Percentiles rank a stretch among this genome's conserved stretches.
Conservation (phyloP, 2,329 filamentous ascomycete genomes). For the Daldinia sp. region DNA sequence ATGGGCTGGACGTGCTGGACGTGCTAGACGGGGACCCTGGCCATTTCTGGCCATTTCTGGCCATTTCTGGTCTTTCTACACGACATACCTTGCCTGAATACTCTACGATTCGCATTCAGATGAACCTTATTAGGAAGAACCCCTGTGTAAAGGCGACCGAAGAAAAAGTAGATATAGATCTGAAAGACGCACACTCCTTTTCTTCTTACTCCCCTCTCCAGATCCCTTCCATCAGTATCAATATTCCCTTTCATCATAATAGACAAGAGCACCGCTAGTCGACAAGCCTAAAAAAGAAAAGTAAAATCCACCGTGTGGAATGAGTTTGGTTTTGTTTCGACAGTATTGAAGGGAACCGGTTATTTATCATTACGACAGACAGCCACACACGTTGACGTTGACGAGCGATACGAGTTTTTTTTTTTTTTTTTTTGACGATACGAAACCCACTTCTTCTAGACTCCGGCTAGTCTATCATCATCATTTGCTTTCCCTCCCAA, state of each 20-base stretch:
- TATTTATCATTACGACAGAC: slow-evolving; percentile 42
- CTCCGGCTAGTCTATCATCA: slow-evolving; percentile 50
- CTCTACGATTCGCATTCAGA: slow-evolving; percentile 36
- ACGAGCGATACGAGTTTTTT: slow-evolving; percentile 48
- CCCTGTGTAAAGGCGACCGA: slow-evolving; percentile 26
- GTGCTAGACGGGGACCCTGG: slow-evolving; percentile 25
- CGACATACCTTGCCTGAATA: slow-evolving; percentile 7
- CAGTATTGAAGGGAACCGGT: slow-evolving; percentile 46
- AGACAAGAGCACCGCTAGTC: slow-evolving; percentile 17
- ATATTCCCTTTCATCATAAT: slow-evolving; percentile 39
- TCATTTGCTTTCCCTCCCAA: slow-evolving; percentile 41
- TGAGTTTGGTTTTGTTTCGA: slow-evolving; percentile 43
- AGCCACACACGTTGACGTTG: slow-evolving; percentile 37
- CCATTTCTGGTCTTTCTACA: slow-evolving; percentile 1
- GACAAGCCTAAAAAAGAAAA: slow-evolving; percentile 26
- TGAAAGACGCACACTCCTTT: slow-evolving; percentile 41
- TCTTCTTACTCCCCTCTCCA: slow-evolving; percentile 19
- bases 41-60: too few relatives aligned
- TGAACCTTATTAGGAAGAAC: slow-evolving; percentile 32
- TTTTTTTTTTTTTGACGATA: slow-evolving; percentile 43
- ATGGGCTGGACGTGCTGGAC: slow-evolving; percentile 27
- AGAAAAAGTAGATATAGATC: slow-evolving; percentile 49
- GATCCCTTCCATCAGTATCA: slow-evolving; percentile 39
- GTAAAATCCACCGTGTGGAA: slow-evolving; percentile 43
- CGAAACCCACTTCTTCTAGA: slow-evolving; percentile 44